These are phyloP conservation scores for Hemisphaericaspora subhashii DNA, from an alignment of 1,139 yeast species.

Conservation along the genomic window DNA sequence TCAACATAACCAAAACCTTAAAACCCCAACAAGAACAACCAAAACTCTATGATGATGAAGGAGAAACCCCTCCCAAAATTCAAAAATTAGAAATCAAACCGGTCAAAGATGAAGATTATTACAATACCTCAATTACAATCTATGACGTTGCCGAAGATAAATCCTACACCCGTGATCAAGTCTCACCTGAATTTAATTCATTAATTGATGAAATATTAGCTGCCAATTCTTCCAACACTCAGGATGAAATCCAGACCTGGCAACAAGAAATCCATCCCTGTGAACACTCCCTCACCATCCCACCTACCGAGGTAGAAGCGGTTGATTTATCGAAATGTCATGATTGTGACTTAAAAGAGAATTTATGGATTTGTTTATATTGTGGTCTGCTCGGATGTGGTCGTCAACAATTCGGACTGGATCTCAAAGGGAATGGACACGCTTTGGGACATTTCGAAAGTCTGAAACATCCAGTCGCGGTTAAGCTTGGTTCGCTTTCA, in stretches of 20 bases:
- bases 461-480: conserved; percentile 74
- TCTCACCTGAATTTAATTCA: conserved; percentile 23
- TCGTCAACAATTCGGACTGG: conserved; percentile 82
- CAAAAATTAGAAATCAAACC: conserved; percentile 76
- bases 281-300: conserved; percentile 61
- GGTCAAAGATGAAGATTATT: conserved; percentile 66
- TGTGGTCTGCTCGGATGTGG: conserved; percentile 94
- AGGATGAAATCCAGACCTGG: conserved; percentile 87
- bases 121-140: conserved; percentile 47
- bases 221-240: conserved; percentile 65
- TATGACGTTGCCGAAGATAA: conserved; percentile 41
- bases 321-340: conserved; percentile 48
- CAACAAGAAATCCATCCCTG: conserved; percentile 84
- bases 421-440: conserved; percentile 90
- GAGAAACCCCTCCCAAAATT: conserved; percentile 52
- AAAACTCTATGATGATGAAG: conserved; percentile 21
- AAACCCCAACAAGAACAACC: conserved; percentile 36
- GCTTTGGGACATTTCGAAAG: conserved; percentile 68
- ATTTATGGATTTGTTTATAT: conserved; percentile 86
- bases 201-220: conserved; percentile 52
- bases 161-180: conserved; percentile 18
- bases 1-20: conserved; percentile 54
- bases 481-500: conserved; percentile 86
- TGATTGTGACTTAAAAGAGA: conserved; percentile 61
- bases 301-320: conserved; percentile 36